Evolutionary conservation across 2,329 filamentous ascomycete genomes (phyloP), one percentile per base, ranked within the genome.

Genomic region (Colletotrichum neosansevieriae): DNA sequence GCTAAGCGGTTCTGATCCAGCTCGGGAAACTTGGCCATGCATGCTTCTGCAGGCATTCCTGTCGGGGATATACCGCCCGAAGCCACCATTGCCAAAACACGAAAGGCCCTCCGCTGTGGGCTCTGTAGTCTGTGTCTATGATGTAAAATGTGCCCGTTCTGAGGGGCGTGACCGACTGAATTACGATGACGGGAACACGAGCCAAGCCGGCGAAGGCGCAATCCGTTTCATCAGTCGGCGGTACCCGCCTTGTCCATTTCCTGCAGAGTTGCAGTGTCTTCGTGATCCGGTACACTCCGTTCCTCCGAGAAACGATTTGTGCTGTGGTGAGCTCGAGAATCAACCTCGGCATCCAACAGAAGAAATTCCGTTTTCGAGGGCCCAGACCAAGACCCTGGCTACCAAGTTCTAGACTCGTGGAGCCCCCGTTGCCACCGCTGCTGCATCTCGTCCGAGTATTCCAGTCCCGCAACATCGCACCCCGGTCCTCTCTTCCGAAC

Each of bases 401-500:
- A 21, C 21, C 49, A 12, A 24, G 49, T 51, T 51, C 49, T 51
- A 29, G 49, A 21, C 49, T 51, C 49, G 17, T 29, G 21, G 17
- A 32, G 21, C 21, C 21, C 49, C 49, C 49, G 49, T 51, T n/a
- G 49, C 49, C 49, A 51, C 49, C 10, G 24, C 29, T 51, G 49
- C 34, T 34, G 49, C 29, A 15, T 51, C 24, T 34, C 49, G 11
- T 51, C 15, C 49, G 49, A 21, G 51, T 17, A 21, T 42, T 58
- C 54, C 45, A 40, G 61, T 40, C 54, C 54, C 34, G 24, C 36
- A 15, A 4, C 24, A 24, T 42, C 47, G 17, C 29, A 40, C 61
- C 59, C 61, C 61, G 36, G 63, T 60, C 57, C 34, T 56, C 17
- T 60, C 13, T 56, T 63, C 58, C 58, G 38, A 54, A 50, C 49